phyloP scores from a whole-genome alignment of 495 filamentous ascomycete species.

The Neurospora sp. region DNA sequence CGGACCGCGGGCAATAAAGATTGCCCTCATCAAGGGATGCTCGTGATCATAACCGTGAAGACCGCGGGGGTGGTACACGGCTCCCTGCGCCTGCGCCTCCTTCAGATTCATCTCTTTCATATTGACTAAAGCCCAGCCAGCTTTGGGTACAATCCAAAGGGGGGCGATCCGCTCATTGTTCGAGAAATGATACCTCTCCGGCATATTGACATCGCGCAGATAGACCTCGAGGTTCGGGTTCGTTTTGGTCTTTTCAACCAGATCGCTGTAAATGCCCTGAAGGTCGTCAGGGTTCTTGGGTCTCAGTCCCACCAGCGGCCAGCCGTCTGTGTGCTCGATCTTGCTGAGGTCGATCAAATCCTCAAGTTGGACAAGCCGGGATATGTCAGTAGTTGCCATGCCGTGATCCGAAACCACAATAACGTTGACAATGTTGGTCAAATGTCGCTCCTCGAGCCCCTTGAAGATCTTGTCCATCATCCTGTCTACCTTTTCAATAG shows the following conservation, averaged over 20 bases:
- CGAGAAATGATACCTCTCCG: conserved; percentile 77
- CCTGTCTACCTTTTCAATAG: conserved; percentile 63
- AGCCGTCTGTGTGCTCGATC: conserved; percentile 82
- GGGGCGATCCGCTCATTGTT: conserved; percentile 82
- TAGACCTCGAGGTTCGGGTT: conserved; percentile 74
- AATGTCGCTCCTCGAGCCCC: conserved; percentile 69
- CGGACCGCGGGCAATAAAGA: conserved; percentile 81
- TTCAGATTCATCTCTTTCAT: conserved; percentile 65
- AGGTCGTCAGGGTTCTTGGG: conserved; percentile 56
- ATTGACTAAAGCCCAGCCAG: conserved; percentile 81
- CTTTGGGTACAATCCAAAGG: conserved; percentile 82
- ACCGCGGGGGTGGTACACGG: conserved; percentile 62
- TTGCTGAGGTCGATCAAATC: conserved; percentile 67
- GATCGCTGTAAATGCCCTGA: conserved; percentile 38
- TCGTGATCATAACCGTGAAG: conserved; percentile 88
- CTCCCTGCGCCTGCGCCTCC: conserved; percentile 47
- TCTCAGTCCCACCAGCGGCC: conserved; percentile 83
- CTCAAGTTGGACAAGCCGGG: conserved; percentile 86
- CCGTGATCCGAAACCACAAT: conserved; percentile 97
- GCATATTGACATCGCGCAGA: conserved; percentile 71
- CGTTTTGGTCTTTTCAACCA: conserved; percentile 40
- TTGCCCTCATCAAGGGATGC: conserved; percentile 83
- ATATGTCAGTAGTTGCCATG: conserved; percentile 83
- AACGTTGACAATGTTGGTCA: conserved; percentile 87
- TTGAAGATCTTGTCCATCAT: conserved; percentile 69